A percentile compares a stretch with the other conserved stretches of the same genome.
Conservation (phyloP, 2,329 filamentous ascomycete genomes). For the Claviceps purpurea region DNA sequence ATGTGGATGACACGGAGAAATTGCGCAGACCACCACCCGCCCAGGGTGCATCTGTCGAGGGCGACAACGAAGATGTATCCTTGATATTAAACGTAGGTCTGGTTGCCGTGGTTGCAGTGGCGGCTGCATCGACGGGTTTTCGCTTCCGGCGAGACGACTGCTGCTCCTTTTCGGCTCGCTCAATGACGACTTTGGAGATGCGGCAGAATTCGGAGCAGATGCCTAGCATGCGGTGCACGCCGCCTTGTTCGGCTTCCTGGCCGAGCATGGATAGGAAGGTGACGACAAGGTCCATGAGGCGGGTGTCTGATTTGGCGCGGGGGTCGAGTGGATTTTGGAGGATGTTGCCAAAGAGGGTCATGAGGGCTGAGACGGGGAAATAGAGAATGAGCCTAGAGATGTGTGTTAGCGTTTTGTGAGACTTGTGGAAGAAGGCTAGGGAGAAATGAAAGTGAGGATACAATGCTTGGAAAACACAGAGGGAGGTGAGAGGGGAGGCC, state of each 20-base stretch:
- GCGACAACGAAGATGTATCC: neutral
- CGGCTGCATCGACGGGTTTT: slow-evolving; percentile 31
- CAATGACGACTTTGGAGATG: slow-evolving; percentile 80
- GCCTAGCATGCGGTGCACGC: slow-evolving; percentile 83
- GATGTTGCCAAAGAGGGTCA: slow-evolving; percentile 93
- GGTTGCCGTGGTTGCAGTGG: slow-evolving; percentile 6
- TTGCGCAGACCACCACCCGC: slow-evolving; percentile 3
- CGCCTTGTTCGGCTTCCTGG: slow-evolving; percentile 79
- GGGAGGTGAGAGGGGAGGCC: neutral
- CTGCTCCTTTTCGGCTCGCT: slow-evolving; percentile 83
- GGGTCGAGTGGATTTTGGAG: slow-evolving; percentile 88
- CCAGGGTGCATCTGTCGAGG: slow-evolving; percentile 4
- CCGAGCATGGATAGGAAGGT: slow-evolving; percentile 81
- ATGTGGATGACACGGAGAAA: slow-evolving; percentile 1
- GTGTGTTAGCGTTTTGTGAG: neutral
- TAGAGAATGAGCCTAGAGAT: slow-evolving; percentile 68
- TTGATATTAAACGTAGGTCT: neutral
- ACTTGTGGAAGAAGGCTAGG: neutral
- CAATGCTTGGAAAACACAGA: neutral
- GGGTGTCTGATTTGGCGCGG: slow-evolving; percentile 74
- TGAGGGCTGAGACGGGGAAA: slow-evolving; percentile 87
- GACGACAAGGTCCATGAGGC: slow-evolving; percentile 85
- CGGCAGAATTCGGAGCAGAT: slow-evolving; percentile 95
- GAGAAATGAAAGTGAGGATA: neutral
- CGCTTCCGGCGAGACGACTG: slow-evolving; percentile 69